phyloP scores from a whole-genome alignment of 2,329 filamentous ascomycete genomes.

The Botrytis sinoallii region DNA sequence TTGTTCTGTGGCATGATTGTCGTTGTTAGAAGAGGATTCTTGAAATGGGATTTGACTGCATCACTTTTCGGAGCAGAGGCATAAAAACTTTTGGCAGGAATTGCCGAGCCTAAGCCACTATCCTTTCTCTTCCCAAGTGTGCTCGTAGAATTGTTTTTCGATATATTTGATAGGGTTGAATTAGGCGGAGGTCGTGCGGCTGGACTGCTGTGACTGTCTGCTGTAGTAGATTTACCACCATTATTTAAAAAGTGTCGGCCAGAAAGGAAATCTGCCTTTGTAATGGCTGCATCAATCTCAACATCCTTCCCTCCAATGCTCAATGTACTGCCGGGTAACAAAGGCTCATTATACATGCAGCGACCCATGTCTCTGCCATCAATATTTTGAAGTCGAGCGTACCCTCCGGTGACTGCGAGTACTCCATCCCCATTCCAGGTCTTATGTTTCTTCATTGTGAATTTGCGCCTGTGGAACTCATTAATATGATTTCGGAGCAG shows the following conservation, averaged over 20 bases:
- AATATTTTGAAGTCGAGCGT: slow-evolving; percentile 59
- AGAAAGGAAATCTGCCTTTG: slow-evolving; percentile 56
- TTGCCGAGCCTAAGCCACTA: slow-evolving; percentile 32
- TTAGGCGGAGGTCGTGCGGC: slow-evolving; percentile 22
- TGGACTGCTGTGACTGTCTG: slow-evolving; percentile 19
- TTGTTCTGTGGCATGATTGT: slow-evolving; percentile 48
- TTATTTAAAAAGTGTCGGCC: slow-evolving; percentile 45
- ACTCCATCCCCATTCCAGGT: slow-evolving; percentile 75
- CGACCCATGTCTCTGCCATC: slow-evolving; percentile 62
- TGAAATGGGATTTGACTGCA: slow-evolving; percentile 52
- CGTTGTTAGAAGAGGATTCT: slow-evolving; percentile 56
- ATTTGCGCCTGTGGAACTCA: slow-evolving; percentile 54
- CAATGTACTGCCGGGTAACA: slow-evolving; percentile 58
- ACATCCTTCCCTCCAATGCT: slow-evolving; percentile 66
- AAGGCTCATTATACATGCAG: slow-evolving; percentile 50
- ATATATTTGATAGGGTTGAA: background rate
- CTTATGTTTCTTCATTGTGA: slow-evolving; percentile 70
- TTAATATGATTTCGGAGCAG: background rate
- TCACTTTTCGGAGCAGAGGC: slow-evolving; percentile 39
- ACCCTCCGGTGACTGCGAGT: slow-evolving; percentile 54
- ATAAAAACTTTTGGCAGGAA: slow-evolving; percentile 43
- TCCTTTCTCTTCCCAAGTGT: slow-evolving; percentile 32
- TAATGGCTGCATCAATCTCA: slow-evolving; percentile 61
- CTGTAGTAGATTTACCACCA: slow-evolving; percentile 22
- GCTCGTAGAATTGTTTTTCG: slow-evolving; percentile 21